Conservation (phyloP, 768 basidiomycete species). For the Pisolithus microcarpus region DNA sequence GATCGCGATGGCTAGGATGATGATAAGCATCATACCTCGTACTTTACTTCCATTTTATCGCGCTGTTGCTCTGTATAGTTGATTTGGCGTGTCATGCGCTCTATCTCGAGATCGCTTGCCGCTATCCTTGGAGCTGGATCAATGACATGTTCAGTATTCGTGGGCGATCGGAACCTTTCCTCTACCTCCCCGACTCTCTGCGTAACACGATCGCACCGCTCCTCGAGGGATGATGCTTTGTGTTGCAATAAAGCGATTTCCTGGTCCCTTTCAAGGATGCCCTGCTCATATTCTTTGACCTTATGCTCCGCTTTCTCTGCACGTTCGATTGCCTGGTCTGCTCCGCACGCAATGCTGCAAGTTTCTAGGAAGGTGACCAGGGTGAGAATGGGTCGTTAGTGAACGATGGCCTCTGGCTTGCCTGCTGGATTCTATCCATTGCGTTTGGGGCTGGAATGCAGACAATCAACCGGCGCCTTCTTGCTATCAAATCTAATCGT, state of each 20-base stretch:
- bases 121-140: slow-evolving; percentile 47
- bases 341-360: neutral
- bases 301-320: neutral
- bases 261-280: neutral
- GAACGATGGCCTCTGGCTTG: neutral
- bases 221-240: neutral
- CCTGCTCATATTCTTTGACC: neutral
- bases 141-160: slow-evolving; percentile 3
- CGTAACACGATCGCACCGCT: neutral
- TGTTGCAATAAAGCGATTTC: neutral
- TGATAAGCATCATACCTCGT: slow-evolving; percentile 56
- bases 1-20: slow-evolving; percentile 2
- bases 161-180: neutral
- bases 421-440: neutral
- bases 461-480: too few species aligned
- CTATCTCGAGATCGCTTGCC: slow-evolving; percentile 91
- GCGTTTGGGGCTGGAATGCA: too few species aligned
- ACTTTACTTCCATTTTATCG: slow-evolving; percentile 90
- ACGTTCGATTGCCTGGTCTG: neutral
- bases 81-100: slow-evolving; percentile 94
- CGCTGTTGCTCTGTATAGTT: slow-evolving; percentile 82
- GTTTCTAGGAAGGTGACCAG: neutral
- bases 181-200: neutral
- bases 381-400: too few species aligned
- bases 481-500: too few species aligned